A percentile compares a stretch with the other conserved stretches of the same genome.
These are phyloP conservation scores for Gossypium ekmanianum DNA, from an alignment of 345 rosid genomes.

Conservation along the genomic window DNA sequence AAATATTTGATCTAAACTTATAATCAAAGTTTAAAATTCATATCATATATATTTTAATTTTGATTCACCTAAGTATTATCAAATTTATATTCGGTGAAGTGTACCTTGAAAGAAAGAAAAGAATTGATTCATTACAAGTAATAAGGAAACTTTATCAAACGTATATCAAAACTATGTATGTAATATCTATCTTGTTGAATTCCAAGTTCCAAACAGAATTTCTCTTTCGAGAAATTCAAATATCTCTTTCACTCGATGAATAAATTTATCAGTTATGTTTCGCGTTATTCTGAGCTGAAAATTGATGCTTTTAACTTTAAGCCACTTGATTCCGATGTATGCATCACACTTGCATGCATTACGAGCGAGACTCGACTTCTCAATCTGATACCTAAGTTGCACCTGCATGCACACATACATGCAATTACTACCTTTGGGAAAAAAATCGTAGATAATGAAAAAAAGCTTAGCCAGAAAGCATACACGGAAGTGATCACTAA, in stretches of 20 bases:
- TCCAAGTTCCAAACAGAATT: slow-evolving; percentile 28
- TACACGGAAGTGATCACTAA: slow-evolving; percentile 62
- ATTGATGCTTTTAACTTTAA: slow-evolving; percentile 60
- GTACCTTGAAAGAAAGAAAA: too few relatives aligned
- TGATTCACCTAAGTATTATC: too few relatives aligned
- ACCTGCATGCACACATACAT: slow-evolving; percentile 36
- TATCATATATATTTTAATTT: too few relatives aligned
- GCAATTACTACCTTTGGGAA: too few relatives aligned
- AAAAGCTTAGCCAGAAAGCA: background rate
- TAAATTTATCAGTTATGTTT: slow-evolving; percentile 58
- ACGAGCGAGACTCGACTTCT: slow-evolving; percentile 36
- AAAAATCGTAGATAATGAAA: background rate
- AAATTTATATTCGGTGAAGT: too few relatives aligned
- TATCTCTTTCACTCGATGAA: slow-evolving; percentile 46
- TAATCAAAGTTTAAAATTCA: too few relatives aligned
- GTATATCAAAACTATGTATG: too few relatives aligned
- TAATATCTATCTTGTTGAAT: slow-evolving; percentile 7
- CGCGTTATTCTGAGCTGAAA: slow-evolving; percentile 66
- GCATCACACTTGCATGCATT: slow-evolving; percentile 59
- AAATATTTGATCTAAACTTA: too few relatives aligned
- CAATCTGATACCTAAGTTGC: slow-evolving; percentile 50
- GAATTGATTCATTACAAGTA: too few relatives aligned
- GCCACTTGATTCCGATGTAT: slow-evolving; percentile 55
- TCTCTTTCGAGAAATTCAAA: slow-evolving; percentile 58
- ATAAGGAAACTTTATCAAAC: too few relatives aligned